These are phyloP conservation scores for Gossypium raimondii DNA, from an alignment of 345 rosid genomes.

Conservation along the genomic window DNA sequence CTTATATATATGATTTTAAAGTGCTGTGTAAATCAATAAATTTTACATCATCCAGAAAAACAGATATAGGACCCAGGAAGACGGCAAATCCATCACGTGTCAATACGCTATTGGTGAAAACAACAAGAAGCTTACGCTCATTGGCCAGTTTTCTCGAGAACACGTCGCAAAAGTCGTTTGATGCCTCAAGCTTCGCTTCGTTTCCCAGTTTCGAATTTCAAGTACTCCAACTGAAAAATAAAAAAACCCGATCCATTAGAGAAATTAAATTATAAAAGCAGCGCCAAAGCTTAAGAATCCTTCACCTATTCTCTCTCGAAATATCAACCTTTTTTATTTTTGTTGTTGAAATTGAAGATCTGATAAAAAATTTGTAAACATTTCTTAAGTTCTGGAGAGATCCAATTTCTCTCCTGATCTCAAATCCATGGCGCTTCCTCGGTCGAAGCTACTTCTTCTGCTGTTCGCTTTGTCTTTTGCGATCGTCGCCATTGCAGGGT, in stretches of 20 bases:
- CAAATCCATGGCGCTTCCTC: constrained; percentile 52
- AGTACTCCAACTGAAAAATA: no score
- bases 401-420: constrained; percentile 37
- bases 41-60: no score
- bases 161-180: not conserved
- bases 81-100: not conserved
- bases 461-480: constrained; percentile 47
- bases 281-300: not conserved
- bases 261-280: not conserved
- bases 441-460: constrained; percentile 36
- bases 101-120: not conserved
- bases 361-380: not conserved
- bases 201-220: no score
- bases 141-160: not conserved
- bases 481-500: constrained; percentile 53
- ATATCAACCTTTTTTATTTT: not conserved
- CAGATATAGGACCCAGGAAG: no score
- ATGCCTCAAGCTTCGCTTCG: not conserved
- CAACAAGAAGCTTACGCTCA: not conserved
- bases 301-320: not conserved
- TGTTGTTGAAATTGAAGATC: not conserved
- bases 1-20: no score
- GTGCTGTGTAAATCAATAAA: no score
- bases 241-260: no score
- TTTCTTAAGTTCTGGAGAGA: constrained; percentile 27